Base-by-base conservation (phyloP, 805 yeast genomes). In the Spathaspora arborariae region DNA sequence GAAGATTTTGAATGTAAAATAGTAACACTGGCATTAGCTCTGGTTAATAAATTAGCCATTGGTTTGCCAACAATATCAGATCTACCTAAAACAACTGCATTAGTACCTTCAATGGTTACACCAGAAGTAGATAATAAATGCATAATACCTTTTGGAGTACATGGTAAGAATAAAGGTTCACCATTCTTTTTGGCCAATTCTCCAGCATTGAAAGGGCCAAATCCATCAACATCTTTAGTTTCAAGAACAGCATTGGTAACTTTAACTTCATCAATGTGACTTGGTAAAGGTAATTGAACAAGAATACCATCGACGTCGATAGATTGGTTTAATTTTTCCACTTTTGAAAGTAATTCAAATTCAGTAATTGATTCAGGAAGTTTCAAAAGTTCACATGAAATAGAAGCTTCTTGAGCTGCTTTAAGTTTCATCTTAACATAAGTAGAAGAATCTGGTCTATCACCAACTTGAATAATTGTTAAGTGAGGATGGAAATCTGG, bases 31-130 rank as follows among this genome's bases (percentile, higher is more conserved):
- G 92, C 89, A 60, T 87, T 77, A 52, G 79, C 79, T 62, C 81
- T 80, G 57, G 80, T 83, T 58, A 87, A 71, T 62, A 87, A 70
- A 30, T 83, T 78, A 38, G 92, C 81, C 47, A 86, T 80, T 36
- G 96, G 96, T 45, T 83, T 79, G 50, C 96, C 96, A 24, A 87
- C 96, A 54, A 87, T 87, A 65, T 87, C 92, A 34, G 91, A 84
- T 68, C 96, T 78, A 42, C 96, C 96, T 52, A 87, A 69, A 19
- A 87, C 90, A 37, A 87, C 94, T n/a, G 91, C 92, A 57, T 80
- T 76, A 50, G 82, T 77, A 51, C 94, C 94, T 26, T 68, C 60
- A 40, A 86, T 60, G 7, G 68, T 64, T 19, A 84, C 76, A 16
- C 80, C 76, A 26, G 85, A 73, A 51, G 78, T 74, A 52, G 79